Base-by-base conservation (phyloP, 2,329 filamentous ascomycete genomes). In the Cladosporium phlei region DNA sequence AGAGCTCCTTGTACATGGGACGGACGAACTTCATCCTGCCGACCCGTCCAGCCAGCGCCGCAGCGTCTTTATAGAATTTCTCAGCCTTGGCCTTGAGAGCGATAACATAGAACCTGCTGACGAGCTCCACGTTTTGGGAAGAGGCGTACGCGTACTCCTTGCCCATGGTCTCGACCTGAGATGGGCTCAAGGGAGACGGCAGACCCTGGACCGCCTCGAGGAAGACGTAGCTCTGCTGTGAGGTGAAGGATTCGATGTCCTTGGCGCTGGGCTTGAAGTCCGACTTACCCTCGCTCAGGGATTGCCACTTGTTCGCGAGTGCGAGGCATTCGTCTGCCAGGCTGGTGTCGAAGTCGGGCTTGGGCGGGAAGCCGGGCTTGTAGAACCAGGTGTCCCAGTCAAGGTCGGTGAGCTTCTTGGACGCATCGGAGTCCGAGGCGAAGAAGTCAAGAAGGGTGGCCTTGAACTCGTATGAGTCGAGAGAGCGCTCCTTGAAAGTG, bases 11-110 rank as follows among this genome's bases (percentile, higher is more conserved):
- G 70, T 85, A 96, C 61, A 97, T 69, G 17, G 91, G 88, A 38
- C 91, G 76, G 49, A 97, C 91, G 67, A 91, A 97, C 77, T 97
- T 97, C 93, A 98, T 97, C 48, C 93, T 76, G 10, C 93, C 93
- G 19, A 96, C 89, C 43, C 77, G 76, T 24, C 87, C 86, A 29
- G 97, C 73, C 46, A 96, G 72, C 49, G 86, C 79, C 1, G 85
- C 82, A 0, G 88, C 80, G 1, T 83, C 83, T 50, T 79, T 64
- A 59, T 91, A 88, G 28, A 85, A 79, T 48, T 74, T 78, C 42
- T 76, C 67, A 58, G 89, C 86, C 48, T 82, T 79, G 10, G 87
- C 85, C 58, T 79, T 79, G 60, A 98, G 76, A 1, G 87, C 87
- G 25, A 96, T 78, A 45, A 81, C 78, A 60, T 88, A 85, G 69